These are phyloP conservation scores for barley (Hordeum vulgare) DNA, from an alignment of 176 grass and related monocot genomes.

Conservation along the genomic window MorexV3_pseudomolecules_assembly NC_058518.1:88429825-88430324, in stretches of 20 bases:
- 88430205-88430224: slow-evolving; percentile 81
- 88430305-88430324: slow-evolving; percentile 51
- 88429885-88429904: slow-evolving; percentile 83
- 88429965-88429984: background rate
- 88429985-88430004: slow-evolving; percentile 60
- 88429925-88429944: background rate
- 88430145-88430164: slow-evolving; percentile 78
- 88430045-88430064: slow-evolving; percentile 47
- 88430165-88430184: slow-evolving; percentile 70
- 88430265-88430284: slow-evolving; percentile 64
- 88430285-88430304: slow-evolving; percentile 55
- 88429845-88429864: slow-evolving; percentile 63
- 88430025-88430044: slow-evolving; percentile 78
- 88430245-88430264: slow-evolving; percentile 85
- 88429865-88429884: slow-evolving; percentile 78
- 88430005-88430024: slow-evolving; percentile 85
- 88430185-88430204: slow-evolving; percentile 81
- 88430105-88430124: too few relatives aligned
- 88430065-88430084: slow-evolving; percentile 54
- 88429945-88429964: background rate
- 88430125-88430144: slow-evolving; percentile 46
- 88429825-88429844: slow-evolving; percentile 61
- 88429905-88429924: slow-evolving; percentile 76
- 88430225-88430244: slow-evolving; percentile 54
- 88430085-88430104: too few relatives aligned